Conservation (phyloP, 2,329 filamentous ascomycete species). For the Arthrobotrys pseudoclavata region DNA sequence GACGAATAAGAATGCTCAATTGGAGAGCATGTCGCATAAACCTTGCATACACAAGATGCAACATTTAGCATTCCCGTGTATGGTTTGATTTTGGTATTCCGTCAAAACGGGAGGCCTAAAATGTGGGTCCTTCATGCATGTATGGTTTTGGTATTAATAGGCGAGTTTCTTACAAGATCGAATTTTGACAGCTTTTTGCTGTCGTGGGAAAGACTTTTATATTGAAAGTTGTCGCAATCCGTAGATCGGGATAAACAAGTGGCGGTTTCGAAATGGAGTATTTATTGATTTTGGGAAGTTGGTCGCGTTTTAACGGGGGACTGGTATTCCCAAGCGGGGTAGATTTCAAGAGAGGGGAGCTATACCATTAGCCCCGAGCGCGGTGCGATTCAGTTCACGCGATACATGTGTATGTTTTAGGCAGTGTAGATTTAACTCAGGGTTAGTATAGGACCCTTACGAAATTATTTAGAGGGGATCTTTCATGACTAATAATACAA, state of each 20-base stretch:
- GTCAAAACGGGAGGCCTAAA: constrained; percentile 14
- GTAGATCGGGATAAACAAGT: background rate
- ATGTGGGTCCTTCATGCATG: background rate
- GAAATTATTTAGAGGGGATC: too few species aligned
- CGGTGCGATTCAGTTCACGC: too few species aligned
- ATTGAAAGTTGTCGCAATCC: background rate
- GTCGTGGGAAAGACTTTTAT: background rate
- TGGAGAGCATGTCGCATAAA: constrained; percentile 8
- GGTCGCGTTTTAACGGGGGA: background rate
- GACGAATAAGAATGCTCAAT: background rate
- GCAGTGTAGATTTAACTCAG: too few species aligned
- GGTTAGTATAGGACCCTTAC: too few species aligned
- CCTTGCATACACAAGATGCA: constrained; percentile 15
- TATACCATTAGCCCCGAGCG: too few species aligned
- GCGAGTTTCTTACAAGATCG: background rate
- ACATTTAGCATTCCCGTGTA: constrained; percentile 20
- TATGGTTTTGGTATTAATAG: constrained; percentile 58
- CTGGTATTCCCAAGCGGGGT: background rate
- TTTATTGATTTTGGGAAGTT: constrained; percentile 8
- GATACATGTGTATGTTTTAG: too few species aligned
- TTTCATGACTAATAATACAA: too few species aligned
- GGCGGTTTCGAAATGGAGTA: constrained; percentile 7
- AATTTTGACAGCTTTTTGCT: background rate
- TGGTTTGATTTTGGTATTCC: background rate
- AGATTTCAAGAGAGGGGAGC: too few species aligned